A percentile compares a stretch with the other conserved stretches of the same genome.
Evolutionary conservation across 106 monocot genomes (phyloP).

Genomic region (Acorus calamus): DNA sequence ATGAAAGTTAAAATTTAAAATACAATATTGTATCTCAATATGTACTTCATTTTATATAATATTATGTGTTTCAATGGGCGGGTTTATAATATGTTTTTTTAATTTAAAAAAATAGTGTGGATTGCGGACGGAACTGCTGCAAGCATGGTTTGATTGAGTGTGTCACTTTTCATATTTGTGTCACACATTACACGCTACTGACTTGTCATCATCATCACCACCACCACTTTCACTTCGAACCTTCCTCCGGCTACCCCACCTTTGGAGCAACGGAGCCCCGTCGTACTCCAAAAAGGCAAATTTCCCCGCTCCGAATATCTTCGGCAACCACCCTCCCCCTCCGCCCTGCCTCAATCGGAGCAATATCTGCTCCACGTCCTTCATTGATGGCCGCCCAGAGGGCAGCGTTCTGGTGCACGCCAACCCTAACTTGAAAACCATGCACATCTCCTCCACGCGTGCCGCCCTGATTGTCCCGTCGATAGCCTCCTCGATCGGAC

Average conservation of each 20-base stretch:
- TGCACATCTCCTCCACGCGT: constrained; percentile 36
- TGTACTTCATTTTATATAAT: too few species aligned
- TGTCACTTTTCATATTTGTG: too few species aligned
- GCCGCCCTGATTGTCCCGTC: constrained; percentile 18
- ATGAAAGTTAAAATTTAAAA: too few species aligned
- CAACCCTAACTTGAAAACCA: constrained; percentile 48
- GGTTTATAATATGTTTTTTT: too few species aligned
- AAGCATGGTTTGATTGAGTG: too few species aligned
- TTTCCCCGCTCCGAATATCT: neutral
- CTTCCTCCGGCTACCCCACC: neutral
- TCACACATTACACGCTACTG: constrained; percentile 11
- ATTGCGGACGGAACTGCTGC: too few species aligned
- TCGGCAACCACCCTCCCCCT: neutral
- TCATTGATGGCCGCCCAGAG: constrained; percentile 58
- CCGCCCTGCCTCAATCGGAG: constrained; percentile 18
- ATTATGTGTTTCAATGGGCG: too few species aligned
- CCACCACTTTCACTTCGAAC: neutral
- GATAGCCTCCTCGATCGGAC: constrained; percentile 22
- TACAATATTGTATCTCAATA: too few species aligned
- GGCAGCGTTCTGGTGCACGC: constrained; percentile 53
- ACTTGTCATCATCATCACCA: neutral
- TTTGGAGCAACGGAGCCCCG: constrained; percentile 20
- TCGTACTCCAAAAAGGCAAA: constrained; percentile 2
- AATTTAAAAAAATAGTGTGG: too few species aligned
- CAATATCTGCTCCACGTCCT: constrained; percentile 62